Conservation (phyloP, 768 basidiomycete genomes). For the Pleurotus tuoliensis region DNA sequence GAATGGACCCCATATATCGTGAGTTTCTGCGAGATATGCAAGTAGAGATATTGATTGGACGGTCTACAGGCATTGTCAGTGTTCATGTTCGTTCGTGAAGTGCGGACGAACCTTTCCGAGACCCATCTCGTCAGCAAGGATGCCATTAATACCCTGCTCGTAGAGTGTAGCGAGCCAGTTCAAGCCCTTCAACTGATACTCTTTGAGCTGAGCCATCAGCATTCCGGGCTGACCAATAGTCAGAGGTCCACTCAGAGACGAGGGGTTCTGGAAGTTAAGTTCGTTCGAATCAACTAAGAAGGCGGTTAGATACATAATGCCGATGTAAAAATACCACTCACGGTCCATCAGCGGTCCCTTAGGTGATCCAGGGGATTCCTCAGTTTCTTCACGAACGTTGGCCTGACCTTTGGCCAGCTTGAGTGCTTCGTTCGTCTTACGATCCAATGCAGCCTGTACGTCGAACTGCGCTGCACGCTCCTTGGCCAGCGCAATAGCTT, state of each 20-base stretch:
- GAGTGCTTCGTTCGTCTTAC: conserved; percentile 76
- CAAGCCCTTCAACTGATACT: conserved; percentile 96
- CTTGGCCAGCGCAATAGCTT: conserved; percentile 76
- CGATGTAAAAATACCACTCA: conserved; percentile 32
- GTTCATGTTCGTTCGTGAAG: not conserved
- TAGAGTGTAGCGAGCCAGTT: conserved; percentile 98
- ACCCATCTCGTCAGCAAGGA: conserved; percentile 99
- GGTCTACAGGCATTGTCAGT: conserved; percentile 46
- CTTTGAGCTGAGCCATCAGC: conserved; percentile 95
- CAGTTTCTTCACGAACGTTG: conserved; percentile 40
- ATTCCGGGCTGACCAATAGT: conserved; percentile 92
- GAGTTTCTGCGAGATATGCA: conserved; percentile 93
- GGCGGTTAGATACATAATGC: not conserved
- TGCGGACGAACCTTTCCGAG: conserved; percentile 64
- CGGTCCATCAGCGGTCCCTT: conserved; percentile 64
- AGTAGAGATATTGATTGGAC: conserved; percentile 97
- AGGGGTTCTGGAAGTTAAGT: conserved; percentile 98
- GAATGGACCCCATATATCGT: conserved; percentile 99
- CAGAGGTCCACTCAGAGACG: conserved; percentile 77
- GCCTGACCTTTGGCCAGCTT: conserved; percentile 58
- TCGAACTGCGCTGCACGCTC: conserved; percentile 85
- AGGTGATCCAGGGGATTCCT: conserved; percentile 28
- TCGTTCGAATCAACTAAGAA: conserved; percentile 87
- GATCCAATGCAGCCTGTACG: conserved; percentile 70
- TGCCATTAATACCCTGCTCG: conserved; percentile 99